Conservation (phyloP, 331 rosid genomes). For the Stylosanthes scabra region DNA sequence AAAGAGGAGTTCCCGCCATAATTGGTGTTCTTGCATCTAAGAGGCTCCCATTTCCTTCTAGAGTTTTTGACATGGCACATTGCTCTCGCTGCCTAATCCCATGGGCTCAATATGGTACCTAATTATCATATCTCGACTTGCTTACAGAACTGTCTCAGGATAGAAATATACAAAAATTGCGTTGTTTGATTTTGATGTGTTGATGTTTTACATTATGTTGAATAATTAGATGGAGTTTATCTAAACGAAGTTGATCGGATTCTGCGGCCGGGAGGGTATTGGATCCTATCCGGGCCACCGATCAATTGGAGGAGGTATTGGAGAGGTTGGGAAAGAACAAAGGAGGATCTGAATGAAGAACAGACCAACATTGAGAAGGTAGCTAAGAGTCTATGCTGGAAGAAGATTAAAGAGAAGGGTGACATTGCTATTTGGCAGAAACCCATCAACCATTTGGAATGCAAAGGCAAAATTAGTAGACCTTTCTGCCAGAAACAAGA, state of each 20-base stretch:
- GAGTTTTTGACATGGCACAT: conserved; percentile 91
- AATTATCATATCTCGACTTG: no score
- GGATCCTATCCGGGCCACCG: conserved; percentile 89
- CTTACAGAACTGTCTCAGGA: background rate
- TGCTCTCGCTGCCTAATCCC: conserved; percentile 96
- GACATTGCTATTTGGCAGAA: conserved; percentile 91
- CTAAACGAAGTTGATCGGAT: conserved; percentile 75
- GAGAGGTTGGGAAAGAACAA: conserved; percentile 85
- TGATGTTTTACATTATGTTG: background rate
- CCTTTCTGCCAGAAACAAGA: conserved; percentile 56
- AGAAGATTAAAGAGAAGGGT: conserved; percentile 58
- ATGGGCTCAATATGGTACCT: conserved; percentile 64
- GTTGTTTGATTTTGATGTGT: background rate
- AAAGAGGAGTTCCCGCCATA: conserved; percentile 83
- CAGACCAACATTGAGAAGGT: conserved; percentile 69
- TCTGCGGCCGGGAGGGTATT: conserved; percentile 77
- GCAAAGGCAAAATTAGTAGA: conserved; percentile 52
- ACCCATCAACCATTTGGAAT: conserved; percentile 64
- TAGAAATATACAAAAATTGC: no score
- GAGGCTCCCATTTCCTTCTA: conserved; percentile 79
- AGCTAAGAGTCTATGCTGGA: conserved; percentile 82
- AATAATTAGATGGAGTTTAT: conserved; percentile 61
- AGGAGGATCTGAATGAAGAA: conserved; percentile 70
- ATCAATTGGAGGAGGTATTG: conserved; percentile 66
- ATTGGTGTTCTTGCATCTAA: conserved; percentile 81